Base-by-base conservation (phyloP, 306 rosid species). In the Fragaria ananassa region DNA sequence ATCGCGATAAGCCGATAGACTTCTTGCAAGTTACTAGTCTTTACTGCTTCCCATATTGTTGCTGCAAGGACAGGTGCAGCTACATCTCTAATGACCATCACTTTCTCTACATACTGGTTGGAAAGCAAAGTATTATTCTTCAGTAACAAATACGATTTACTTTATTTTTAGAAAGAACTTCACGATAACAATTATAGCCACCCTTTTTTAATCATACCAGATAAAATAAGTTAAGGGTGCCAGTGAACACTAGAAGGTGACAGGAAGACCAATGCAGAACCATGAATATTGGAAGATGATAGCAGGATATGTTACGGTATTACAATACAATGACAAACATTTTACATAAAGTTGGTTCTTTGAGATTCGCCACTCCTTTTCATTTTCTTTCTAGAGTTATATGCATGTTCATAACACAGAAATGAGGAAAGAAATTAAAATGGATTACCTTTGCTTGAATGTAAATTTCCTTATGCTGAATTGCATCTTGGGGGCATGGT, bases 381-480 rank as follows among this genome's bases (percentile, higher is more conserved):
- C 10, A n/a, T 46, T 46, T 57, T 41, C 27, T 65, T 65, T 50
- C 53, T 67, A 54, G 61, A 53, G 61, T 56, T 56, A 21, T 57
- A 77, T 13, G 50, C 41, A 56, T 42, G 42, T 51, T 68, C 35
- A 6, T 18, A 29, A 8, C 8, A 37, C 10, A 34, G 12, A 47
- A 25, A 18, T 68, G 57, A 42, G 35, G 47, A 45, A 53, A 11
- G 35, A 66, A 34, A 56, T 44, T 34, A 68, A 44, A 77, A 56
- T 42, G 23, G 17, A 53, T 81, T 75, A 94, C 98, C 96, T 95
- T 95, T 72, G 93, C 96, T 60, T 95, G 98, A 84, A 95, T 90
- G 81, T 83, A 95, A 79, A 82, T 95, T 83, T 95, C 98, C 86
- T 88, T 92, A 47, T 51, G 49, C 73, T 89, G 91, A 79, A 75